Percentiles rank a stretch among this genome's conserved stretches.
Evolutionary conservation across 176 grass and related monocot species (phyloP).

Genomic region (Guadua angustifolia): DNA sequence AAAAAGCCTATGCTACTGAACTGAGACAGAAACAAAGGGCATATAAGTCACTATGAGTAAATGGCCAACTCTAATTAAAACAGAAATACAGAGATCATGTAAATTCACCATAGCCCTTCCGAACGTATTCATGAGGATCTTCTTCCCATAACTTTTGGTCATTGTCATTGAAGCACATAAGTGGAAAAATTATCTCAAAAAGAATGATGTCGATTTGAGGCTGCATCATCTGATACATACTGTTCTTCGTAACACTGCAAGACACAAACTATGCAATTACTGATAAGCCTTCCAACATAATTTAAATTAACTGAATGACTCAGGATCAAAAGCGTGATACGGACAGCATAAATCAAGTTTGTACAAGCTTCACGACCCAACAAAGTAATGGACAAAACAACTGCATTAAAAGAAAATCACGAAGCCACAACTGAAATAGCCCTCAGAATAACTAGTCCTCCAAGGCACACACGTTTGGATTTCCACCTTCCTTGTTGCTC

Average conservation of each 20-base stretch:
- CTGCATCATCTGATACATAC: slow-evolving; percentile 93
- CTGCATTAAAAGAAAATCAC: slow-evolving; percentile 6
- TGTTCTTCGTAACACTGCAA: slow-evolving; percentile 90
- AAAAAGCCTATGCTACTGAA: neutral
- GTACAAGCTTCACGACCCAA: neutral
- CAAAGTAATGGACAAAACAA: neutral
- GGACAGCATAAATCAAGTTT: neutral
- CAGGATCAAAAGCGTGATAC: neutral
- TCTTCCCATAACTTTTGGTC: slow-evolving; percentile 92
- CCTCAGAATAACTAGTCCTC: slow-evolving; percentile 5
- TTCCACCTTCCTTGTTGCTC: neutral
- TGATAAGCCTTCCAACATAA: neutral
- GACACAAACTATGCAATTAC: slow-evolving; percentile 36
- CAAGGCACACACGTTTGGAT: neutral
- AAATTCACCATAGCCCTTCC: slow-evolving; percentile 91
- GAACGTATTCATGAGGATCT: slow-evolving; percentile 98
- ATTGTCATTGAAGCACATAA: slow-evolving; percentile 98
- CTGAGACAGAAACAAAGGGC: slow-evolving; percentile 2
- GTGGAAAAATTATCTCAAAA: slow-evolving; percentile 95
- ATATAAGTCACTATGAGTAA: neutral
- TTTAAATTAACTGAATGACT: neutral
- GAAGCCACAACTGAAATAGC: slow-evolving; percentile 7
- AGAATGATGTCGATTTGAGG: slow-evolving; percentile 81
- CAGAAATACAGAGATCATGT: slow-evolving; percentile 21
- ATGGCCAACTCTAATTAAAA: slow-evolving; percentile 28